phyloP scores from a whole-genome alignment of 305 asterid species.

The Fraxinus albicans region DNA sequence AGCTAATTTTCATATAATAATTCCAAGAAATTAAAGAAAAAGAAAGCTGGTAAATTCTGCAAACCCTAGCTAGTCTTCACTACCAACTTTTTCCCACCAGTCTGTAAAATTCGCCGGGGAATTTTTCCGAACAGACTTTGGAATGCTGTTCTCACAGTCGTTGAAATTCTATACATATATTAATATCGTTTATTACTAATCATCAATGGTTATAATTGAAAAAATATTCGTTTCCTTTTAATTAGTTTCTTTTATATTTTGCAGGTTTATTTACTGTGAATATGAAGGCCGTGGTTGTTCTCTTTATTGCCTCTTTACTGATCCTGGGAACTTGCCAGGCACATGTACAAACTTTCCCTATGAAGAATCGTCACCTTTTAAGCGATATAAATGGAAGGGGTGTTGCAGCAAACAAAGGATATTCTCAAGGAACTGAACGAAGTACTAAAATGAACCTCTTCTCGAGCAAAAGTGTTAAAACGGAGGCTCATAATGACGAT shows the following conservation, averaged over 20 bases:
- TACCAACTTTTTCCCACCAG: no score
- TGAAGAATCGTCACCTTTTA: conserved; percentile 20
- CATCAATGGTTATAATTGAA: no score
- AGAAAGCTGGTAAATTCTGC: background rate
- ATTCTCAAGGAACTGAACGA: background rate
- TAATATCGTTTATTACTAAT: no score
- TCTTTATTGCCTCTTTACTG: conserved; percentile 12
- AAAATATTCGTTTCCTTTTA: no score
- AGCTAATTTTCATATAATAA: background rate
- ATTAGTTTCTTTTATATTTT: background rate
- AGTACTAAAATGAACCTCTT: no score
- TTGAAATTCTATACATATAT: no score
- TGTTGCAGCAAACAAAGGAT: background rate
- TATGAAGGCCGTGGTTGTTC: conserved; percentile 14
- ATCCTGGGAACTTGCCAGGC: background rate
- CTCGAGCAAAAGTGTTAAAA: background rate
- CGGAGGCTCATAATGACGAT: background rate
- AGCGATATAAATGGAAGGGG: background rate
- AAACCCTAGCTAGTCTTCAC: background rate
- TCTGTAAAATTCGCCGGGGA: no score
- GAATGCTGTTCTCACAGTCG: no score
- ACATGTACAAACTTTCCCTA: background rate
- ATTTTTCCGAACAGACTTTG: no score
- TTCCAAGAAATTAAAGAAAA: background rate
- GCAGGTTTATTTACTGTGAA: background rate